Evolutionary conservation across 1,284 basidiomycete species (phyloP).

Genomic region (Cryptococcus sp.): DNA sequence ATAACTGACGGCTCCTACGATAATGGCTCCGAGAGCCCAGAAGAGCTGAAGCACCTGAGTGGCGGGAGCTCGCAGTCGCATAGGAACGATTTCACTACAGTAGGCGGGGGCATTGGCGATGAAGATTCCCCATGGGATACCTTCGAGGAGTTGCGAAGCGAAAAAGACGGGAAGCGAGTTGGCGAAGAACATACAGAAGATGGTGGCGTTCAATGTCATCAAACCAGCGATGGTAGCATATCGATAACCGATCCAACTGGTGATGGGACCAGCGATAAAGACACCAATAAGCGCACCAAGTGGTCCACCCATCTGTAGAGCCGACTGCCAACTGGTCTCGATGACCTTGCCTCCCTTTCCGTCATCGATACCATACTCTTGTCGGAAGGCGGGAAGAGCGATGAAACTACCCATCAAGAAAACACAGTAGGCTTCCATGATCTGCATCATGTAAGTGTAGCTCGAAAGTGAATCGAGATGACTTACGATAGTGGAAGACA

Average conservation of each 20-base stretch:
- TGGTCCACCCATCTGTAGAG: slow-evolving; percentile 26
- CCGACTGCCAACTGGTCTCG: slow-evolving; percentile 31
- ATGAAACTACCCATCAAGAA: slow-evolving; percentile 37
- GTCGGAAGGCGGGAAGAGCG: slow-evolving; percentile 16
- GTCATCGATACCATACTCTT: slow-evolving; percentile 16
- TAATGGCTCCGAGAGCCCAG: slow-evolving; percentile 39
- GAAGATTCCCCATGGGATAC: slow-evolving; percentile 33
- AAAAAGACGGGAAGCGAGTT: slow-evolving; percentile 31
- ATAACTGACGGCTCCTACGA: slow-evolving; percentile 35
- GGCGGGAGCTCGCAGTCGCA: slow-evolving; percentile 24
- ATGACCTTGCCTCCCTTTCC: slow-evolving; percentile 15
- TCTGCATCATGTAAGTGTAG: neutral
- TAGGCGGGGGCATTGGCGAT: slow-evolving; percentile 29
- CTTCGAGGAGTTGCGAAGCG: slow-evolving; percentile 25
- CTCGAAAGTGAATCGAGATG: neutral
- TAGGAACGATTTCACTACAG: slow-evolving; percentile 31
- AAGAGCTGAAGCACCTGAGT: slow-evolving; percentile 35
- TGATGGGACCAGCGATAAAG: slow-evolving; percentile 36
- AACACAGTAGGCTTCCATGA: slow-evolving; percentile 5
- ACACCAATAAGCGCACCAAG: slow-evolving; percentile 39
- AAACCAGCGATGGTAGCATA: slow-evolving; percentile 30
- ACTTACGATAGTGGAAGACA: slow-evolving; percentile 24
- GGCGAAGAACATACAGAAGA: slow-evolving; percentile 29
- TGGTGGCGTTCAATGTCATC: slow-evolving; percentile 16
- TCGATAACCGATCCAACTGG: slow-evolving; percentile 33